Evolutionary conservation across 2,329 filamentous ascomycete species (phyloP), one percentile per base, ranked within the genome.

Genomic region (Talaromyces sp.): DNA sequence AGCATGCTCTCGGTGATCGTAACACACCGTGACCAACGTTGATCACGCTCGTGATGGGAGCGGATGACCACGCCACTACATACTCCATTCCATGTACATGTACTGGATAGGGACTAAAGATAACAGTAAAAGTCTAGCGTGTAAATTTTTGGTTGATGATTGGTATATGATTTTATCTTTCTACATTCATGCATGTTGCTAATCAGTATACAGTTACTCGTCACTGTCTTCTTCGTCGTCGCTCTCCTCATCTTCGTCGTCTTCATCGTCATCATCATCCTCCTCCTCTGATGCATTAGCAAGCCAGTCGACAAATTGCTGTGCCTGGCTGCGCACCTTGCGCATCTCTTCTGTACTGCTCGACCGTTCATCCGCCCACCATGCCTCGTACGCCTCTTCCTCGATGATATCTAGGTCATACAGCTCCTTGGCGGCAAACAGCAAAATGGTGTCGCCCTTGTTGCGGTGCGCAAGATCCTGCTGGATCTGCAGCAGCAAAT

Each of bases 401-500:
- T 96, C 92, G 1, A 97, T 78, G 16, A 96, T 83, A 66, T 98
- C 95, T 56, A 90, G 77, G 66, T 90, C 87, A 72, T 96, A 96
- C 57, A 98, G 81, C 75, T 92, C 90, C 78, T 96, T 95, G 67
- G 92, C 85, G 68, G 92, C 80, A 44, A 88, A 91, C 3, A 93
- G 83, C 36, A 98, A 83, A 9, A 97, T 83, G 42, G 80, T 76
- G 70, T 89, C 84, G 3, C 87, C 87, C 64, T 86, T 87, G 54
- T 82, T 81, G 55, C 85, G 81, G 61, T 87, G 85, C 33, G 85
- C 81, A 14, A 96, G 84, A 64, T 96, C 92, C 66, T 86, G 87
- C 76, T 99, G 94, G 66, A 96, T 78, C 31, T 91, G 86, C 8
- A 95, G 78, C 64, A 96, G 81, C 68, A 98, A 91, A 70, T 96